Conservation (phyloP, 352 stramenopile genomes). For the Blastocystis sp. region DNA sequence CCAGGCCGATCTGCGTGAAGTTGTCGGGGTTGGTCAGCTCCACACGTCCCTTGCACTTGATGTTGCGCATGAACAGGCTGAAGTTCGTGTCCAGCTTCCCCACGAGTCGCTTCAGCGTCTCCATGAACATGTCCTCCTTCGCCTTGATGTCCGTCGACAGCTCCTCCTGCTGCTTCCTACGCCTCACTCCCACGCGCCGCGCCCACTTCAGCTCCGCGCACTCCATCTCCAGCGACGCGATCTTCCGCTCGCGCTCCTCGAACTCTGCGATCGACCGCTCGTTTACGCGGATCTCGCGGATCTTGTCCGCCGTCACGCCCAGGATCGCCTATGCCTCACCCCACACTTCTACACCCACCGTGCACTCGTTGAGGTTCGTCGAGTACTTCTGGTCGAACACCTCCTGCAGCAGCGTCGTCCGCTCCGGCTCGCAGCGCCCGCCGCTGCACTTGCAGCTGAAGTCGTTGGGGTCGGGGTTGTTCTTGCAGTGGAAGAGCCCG, state of each 20-base stretch:
- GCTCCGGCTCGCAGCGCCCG: slow-evolving; percentile 18
- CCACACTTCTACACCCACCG: neutral
- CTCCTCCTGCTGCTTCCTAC: neutral
- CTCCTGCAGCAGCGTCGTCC: slow-evolving; percentile 18
- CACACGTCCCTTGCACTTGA: slow-evolving; percentile 74
- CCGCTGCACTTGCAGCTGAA: slow-evolving; percentile 8
- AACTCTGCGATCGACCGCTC: slow-evolving; percentile 28
- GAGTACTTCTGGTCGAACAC: slow-evolving; percentile 37
- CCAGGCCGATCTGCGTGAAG: slow-evolving; percentile 80
- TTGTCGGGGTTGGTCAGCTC: slow-evolving; percentile 73
- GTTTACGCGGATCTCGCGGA: slow-evolving; percentile 55
- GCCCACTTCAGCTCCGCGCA: slow-evolving; percentile 72
- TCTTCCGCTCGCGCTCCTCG: slow-evolving; percentile 71
- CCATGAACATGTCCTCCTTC: slow-evolving; percentile 75
- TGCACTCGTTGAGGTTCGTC: neutral
- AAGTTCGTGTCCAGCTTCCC: slow-evolving; percentile 26
- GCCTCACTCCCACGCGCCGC: neutral
- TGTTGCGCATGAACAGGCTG: slow-evolving; percentile 43
- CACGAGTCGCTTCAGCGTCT: slow-evolving; percentile 74
- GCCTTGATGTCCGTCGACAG: slow-evolving; percentile 10
- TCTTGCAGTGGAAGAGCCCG: slow-evolving; percentile 45
- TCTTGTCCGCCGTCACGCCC: slow-evolving; percentile 22
- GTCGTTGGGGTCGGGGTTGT: slow-evolving; percentile 26
- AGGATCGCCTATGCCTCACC: slow-evolving; percentile 23
- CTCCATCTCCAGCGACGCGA: slow-evolving; percentile 75